Conservation (phyloP, 1,284 basidiomycete species). For the Sanguinoderma infundibulare region DNA sequence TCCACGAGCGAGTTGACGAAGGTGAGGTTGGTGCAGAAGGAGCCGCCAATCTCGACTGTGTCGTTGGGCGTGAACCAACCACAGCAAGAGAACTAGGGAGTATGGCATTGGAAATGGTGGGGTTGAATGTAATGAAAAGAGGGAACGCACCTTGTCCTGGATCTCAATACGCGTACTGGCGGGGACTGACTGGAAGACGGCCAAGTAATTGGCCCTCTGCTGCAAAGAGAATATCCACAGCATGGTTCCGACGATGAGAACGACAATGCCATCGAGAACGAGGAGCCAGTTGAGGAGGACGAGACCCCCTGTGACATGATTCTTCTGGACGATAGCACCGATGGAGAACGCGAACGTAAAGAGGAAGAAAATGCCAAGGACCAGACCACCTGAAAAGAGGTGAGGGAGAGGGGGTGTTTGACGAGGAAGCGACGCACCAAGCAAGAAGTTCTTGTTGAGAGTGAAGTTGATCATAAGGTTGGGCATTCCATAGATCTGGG, state of each 20-base stretch:
- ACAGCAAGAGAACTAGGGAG: constrained; percentile 75
- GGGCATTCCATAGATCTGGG: constrained; percentile 69
- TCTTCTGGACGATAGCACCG: constrained; percentile 69
- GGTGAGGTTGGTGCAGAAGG: constrained; percentile 61
- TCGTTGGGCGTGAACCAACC: constrained; percentile 79
- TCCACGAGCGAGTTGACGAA: constrained; percentile 52
- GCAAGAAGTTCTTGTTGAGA: constrained; percentile 59
- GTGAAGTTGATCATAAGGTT: constrained; percentile 75
- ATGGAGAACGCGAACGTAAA: constrained; percentile 72
- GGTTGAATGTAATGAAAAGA: background rate
- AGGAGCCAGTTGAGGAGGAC: constrained; percentile 77
- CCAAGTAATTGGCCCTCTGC: constrained; percentile 69
- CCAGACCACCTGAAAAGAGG: constrained; percentile 59
- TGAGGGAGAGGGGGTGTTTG: constrained; percentile 1
- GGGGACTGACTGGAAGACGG: constrained; percentile 54
- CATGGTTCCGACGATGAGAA: constrained; percentile 67
- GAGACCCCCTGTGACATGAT: constrained; percentile 68
- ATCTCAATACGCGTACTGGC: constrained; percentile 56
- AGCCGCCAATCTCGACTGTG: constrained; percentile 55
- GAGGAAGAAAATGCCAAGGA: constrained; percentile 72
- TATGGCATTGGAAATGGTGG: too few species aligned
- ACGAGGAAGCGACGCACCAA: constrained; percentile 48
- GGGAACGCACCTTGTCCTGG: constrained; percentile 68
- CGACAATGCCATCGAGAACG: constrained; percentile 59
- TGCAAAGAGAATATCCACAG: constrained; percentile 82